phyloP scores from a whole-genome alignment of 768 basidiomycete species.

The Lyophyllum decastes region DNA sequence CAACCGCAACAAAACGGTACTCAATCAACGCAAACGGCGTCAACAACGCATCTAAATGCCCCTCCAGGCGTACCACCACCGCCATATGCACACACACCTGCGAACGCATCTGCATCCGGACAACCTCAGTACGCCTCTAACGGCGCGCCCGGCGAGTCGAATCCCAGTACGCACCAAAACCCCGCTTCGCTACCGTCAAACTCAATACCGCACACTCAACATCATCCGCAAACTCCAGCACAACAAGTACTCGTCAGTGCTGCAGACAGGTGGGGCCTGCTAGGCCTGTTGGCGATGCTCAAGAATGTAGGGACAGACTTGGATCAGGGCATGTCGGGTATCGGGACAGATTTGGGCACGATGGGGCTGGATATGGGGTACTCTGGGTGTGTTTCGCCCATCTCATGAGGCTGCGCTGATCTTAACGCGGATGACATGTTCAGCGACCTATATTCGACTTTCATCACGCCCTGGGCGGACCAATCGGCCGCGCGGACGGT shows the following conservation, averaged over 20 bases:
- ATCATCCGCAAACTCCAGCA: slow-evolving; percentile 83
- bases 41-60: slow-evolving; percentile 51
- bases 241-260: slow-evolving; percentile 92
- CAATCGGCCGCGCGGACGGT: slow-evolving; percentile 81
- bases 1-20: slow-evolving; percentile 47
- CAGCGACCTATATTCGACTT: slow-evolving; percentile 87
- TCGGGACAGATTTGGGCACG: slow-evolving; percentile 90
- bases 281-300: slow-evolving; percentile 84
- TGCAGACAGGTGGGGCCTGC: slow-evolving; percentile 92
- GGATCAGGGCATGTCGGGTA: slow-evolving; percentile 78
- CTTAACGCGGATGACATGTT: slow-evolving; percentile 14
- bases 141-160: slow-evolving; percentile 36
- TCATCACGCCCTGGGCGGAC: slow-evolving; percentile 97
- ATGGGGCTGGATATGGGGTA: slow-evolving; percentile 90
- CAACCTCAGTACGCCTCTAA: slow-evolving; percentile 37
- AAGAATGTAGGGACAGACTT: slow-evolving; percentile 75
- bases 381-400: slow-evolving; percentile 67
- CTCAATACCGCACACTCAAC: slow-evolving; percentile 39
- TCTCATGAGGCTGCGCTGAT: slow-evolving; percentile 1
- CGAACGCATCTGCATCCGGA: slow-evolving; percentile 28
- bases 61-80: slow-evolving; percentile 47
- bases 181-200: slow-evolving; percentile 30
- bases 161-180: slow-evolving; percentile 35
- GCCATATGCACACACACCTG: slow-evolving; percentile 27
- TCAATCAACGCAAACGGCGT: slow-evolving; percentile 36